These are phyloP conservation scores for Phytophthora fragariae DNA, from an alignment of 352 stramenopile genomes.

Conservation along the genomic window DNA sequence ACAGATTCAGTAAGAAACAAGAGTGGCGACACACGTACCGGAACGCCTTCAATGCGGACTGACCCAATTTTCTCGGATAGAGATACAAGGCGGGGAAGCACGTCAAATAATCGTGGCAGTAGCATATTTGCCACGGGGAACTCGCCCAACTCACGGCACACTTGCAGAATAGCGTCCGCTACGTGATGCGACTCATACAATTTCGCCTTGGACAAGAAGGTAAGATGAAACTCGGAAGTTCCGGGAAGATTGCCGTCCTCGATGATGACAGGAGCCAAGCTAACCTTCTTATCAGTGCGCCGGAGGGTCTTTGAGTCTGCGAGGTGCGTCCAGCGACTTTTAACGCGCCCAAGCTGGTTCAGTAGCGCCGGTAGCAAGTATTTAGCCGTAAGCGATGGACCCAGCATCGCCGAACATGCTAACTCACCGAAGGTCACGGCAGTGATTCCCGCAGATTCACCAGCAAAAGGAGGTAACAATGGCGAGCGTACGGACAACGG, in stretches of 20 bases:
- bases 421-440: conserved; percentile 63
- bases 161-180: conserved; percentile 68
- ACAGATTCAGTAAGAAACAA: not conserved
- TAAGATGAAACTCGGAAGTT: conserved; percentile 62
- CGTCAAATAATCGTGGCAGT: conserved; percentile 67
- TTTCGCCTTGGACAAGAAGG: conserved; percentile 63
- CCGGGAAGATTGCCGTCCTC: conserved; percentile 36
- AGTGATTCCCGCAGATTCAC: conserved; percentile 51
- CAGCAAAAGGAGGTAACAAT: conserved; percentile 45
- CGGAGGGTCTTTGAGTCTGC: conserved; percentile 48
- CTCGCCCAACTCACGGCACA: conserved; percentile 69
- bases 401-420: conserved; percentile 56
- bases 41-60: conserved; percentile 69
- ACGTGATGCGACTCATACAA: conserved; percentile 74
- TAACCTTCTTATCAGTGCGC: conserved; percentile 41
- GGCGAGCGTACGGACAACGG: conserved; percentile 17
- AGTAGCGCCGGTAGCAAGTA: conserved; percentile 69
- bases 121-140: conserved; percentile 53
- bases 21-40: conserved; percentile 44
- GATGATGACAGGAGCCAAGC: conserved; percentile 20
- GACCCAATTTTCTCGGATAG: conserved; percentile 74
- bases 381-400: conserved; percentile 65
- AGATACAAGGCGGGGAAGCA: conserved; percentile 59
- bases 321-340: conserved; percentile 67
- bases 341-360: conserved; percentile 57